Evolutionary conservation across 495 filamentous ascomycete genomes (phyloP), one percentile per base, ranked within the genome.

Genomic region (Tirmania nivea): DNA sequence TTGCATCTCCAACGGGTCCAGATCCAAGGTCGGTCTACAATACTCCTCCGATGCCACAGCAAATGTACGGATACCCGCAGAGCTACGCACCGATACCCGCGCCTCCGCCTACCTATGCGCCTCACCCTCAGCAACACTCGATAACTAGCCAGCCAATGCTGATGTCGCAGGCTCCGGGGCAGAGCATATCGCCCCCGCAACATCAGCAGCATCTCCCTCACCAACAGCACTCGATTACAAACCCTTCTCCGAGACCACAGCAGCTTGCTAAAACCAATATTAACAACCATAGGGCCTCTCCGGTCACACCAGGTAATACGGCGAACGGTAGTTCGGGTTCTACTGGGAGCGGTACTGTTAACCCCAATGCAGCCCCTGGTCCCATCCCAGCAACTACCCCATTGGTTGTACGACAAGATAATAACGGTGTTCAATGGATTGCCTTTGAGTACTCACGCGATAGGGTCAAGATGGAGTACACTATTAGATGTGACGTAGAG

Each of bases 391-490:
- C 90, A 1, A 97, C 90, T 11, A 96, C 90, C 0, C 90, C 90
- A 0, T 70, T 94, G 5, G 89, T 97, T 8, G 90, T 96, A 37
- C 74, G 89, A 56, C 89, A 96, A 66, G 90, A 96, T 62, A 83
- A 84, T 61, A 95, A 94, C 58, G 90, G 90, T 14, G 90, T 96
- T 10, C 90, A 97, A 64, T 96, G 90, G 90, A 97, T 97, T 58
- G 86, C 87, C 3, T 97, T 97, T 55, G 90, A 97, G 63, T 97
- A 97, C 66, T 96, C 92, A 14, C 79, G 90, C 25, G 90, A 97
- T 65, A 75, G 90, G 34, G 87, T 97, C 58, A 97, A 97, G 76
- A 94, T 95, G 86, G 90, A 94, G 66, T 97, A 97, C 67, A 94
- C 87, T 0, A 97, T 97, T 63, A 81, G 90, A 35, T 97, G 90